Evolutionary conservation across 768 basidiomycete genomes (phyloP).

Genomic region (Tylopilus vinaceipallidus): DNA sequence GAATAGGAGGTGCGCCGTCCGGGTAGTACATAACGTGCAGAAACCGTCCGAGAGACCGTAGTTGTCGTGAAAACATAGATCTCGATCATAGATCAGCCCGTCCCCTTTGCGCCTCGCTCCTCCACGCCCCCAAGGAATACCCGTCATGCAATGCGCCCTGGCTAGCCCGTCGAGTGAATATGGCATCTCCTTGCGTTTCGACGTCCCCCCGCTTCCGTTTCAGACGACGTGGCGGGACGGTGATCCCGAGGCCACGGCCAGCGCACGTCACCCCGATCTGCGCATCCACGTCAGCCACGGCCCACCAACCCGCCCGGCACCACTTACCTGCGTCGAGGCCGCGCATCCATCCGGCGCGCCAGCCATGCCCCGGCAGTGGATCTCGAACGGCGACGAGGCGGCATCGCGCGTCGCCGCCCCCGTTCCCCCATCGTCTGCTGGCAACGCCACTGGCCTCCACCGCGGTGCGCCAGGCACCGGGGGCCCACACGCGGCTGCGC

Average conservation of each 20-base stretch:
- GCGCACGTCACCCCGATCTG: slow-evolving; percentile 1
- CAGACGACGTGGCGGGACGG: neutral
- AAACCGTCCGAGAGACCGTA: neutral
- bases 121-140: neutral
- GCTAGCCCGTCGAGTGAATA: slow-evolving; percentile 1
- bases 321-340: slow-evolving; percentile 13
- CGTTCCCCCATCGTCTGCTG: slow-evolving; percentile 8
- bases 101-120: neutral
- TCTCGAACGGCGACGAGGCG: neutral
- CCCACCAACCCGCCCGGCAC: neutral
- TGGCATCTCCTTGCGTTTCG: neutral
- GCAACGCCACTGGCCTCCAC: slow-evolving; percentile 16
- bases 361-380: neutral
- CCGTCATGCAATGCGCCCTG: neutral
- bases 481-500: neutral
- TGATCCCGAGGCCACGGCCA: slow-evolving; percentile 6
- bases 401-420: neutral
- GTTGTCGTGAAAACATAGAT: neutral
- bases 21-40: neutral
- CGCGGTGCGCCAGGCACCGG: slow-evolving; percentile 26
- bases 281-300: neutral
- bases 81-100: neutral
- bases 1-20: neutral
- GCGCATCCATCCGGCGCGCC: neutral
- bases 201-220: slow-evolving; percentile 20